phyloP scores from a whole-genome alignment of 129 eudicot genomes.

The carrot (Daucus carota) region DNA sequence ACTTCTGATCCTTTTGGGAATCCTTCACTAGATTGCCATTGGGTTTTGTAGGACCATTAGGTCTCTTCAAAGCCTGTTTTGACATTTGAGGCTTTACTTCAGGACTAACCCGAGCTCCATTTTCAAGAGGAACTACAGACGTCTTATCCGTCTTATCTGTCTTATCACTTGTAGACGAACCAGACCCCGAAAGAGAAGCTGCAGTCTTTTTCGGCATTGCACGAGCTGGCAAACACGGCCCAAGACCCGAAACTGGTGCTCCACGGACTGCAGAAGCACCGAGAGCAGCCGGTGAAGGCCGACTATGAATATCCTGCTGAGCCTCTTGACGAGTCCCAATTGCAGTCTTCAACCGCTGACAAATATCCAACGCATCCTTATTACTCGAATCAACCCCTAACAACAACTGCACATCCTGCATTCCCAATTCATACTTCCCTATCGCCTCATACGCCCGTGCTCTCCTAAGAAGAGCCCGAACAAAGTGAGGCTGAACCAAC shows the following conservation, averaged over 20 bases:
- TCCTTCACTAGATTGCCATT: constrained; percentile 32
- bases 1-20: constrained; percentile 26
- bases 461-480: constrained; percentile 77
- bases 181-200: constrained; percentile 26
- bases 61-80: constrained; percentile 62
- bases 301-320: constrained; percentile 86
- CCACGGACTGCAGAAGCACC: constrained; percentile 98
- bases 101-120: constrained; percentile 46
- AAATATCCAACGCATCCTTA: constrained; percentile 76
- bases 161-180: constrained; percentile 23
- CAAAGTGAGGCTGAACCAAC: constrained; percentile 74
- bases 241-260: constrained; percentile 81
- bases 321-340: constrained; percentile 72
- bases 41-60: constrained; percentile 43
- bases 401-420: constrained; percentile 70
- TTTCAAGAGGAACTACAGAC: constrained; percentile 39
- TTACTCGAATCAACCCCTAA: constrained; percentile 58
- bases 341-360: constrained; percentile 47
- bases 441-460: constrained; percentile 88
- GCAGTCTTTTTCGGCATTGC: constrained; percentile 64
- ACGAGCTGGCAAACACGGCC: constrained; percentile 84
- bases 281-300: constrained; percentile 94
- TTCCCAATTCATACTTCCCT: constrained; percentile 78
- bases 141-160: constrained; percentile 64
- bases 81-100: constrained; percentile 57